Conservation (phyloP, 208 protist species). For the Acanthamoeba castellanii region DNA sequence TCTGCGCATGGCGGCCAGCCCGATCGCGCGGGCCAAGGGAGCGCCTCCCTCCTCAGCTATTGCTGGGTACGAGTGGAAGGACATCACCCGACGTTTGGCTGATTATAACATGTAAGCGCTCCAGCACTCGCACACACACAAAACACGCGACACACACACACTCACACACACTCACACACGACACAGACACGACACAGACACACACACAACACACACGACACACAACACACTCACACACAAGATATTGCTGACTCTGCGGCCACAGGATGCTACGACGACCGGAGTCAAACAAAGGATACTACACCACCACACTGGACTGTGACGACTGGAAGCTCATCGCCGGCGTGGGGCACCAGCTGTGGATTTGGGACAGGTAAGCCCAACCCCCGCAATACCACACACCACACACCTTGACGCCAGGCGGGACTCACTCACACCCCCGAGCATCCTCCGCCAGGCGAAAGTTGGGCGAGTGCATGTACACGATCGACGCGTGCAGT, state of each 20-base stretch:
- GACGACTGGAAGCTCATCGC: slow-evolving; percentile 1
- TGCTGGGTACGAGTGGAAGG: neutral
- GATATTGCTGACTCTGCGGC: too few relatives aligned
- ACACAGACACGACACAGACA: too few relatives aligned
- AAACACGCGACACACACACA: too few relatives aligned
- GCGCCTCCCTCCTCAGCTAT: neutral
- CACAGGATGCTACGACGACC: neutral
- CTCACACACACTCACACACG: too few relatives aligned
- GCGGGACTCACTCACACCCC: neutral
- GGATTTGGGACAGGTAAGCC: neutral
- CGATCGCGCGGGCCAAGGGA: neutral
- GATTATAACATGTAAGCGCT: neutral
- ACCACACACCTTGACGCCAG: too few relatives aligned
- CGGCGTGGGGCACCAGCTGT: neutral
- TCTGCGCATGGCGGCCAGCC: neutral
- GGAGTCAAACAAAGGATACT: neutral
- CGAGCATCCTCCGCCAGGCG: neutral
- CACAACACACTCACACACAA: too few relatives aligned
- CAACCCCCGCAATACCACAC: too few relatives aligned
- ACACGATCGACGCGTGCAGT: neutral
- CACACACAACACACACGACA: too few relatives aligned
- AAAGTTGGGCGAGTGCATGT: neutral
- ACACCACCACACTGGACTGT: neutral
- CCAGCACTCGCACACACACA: neutral
- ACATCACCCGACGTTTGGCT: neutral